Evolutionary conservation across 2,329 filamentous ascomycete species (phyloP).

Genomic region (Colletotrichum eremochloae): DNA sequence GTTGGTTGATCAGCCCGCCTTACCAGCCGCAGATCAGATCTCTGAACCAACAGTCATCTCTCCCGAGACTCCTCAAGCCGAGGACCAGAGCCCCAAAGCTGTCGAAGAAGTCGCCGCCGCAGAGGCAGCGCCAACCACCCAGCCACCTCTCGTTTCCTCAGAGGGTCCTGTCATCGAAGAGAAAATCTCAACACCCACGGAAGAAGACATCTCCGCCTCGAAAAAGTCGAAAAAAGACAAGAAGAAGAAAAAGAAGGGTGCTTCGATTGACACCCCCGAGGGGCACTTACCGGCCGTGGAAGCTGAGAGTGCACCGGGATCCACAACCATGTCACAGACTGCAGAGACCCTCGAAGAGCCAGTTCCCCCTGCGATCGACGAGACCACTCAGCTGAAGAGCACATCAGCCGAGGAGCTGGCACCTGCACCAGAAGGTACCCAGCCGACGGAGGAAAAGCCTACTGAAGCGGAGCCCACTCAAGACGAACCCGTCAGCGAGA

Average conservation of each 20-base stretch:
- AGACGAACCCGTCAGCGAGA: not conserved
- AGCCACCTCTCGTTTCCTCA: not conserved
- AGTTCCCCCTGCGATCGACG: not conserved
- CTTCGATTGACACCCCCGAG: not conserved
- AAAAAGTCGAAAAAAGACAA: conserved; percentile 45
- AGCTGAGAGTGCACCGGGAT: not conserved
- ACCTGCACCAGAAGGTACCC: not conserved
- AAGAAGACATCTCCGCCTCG: not conserved
- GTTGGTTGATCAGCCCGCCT: not conserved
- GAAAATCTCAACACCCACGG: not conserved
- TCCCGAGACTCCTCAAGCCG: not conserved
- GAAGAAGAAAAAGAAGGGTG: conserved; percentile 38
- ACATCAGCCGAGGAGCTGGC: not conserved
- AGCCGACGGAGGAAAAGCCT: not conserved
- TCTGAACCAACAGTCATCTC: not conserved
- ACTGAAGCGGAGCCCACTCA: not conserved
- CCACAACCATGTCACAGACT: not conserved
- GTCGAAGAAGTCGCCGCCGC: not conserved
- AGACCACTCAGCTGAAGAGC: not conserved
- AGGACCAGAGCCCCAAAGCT: not conserved
- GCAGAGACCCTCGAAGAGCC: not conserved
- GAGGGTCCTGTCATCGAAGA: not conserved
- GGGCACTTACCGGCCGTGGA: not conserved
- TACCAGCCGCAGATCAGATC: not conserved
- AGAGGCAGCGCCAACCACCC: not conserved